Conservation (phyloP, 148 eudicot genomes). For the Polygonum aviculare region DNA sequence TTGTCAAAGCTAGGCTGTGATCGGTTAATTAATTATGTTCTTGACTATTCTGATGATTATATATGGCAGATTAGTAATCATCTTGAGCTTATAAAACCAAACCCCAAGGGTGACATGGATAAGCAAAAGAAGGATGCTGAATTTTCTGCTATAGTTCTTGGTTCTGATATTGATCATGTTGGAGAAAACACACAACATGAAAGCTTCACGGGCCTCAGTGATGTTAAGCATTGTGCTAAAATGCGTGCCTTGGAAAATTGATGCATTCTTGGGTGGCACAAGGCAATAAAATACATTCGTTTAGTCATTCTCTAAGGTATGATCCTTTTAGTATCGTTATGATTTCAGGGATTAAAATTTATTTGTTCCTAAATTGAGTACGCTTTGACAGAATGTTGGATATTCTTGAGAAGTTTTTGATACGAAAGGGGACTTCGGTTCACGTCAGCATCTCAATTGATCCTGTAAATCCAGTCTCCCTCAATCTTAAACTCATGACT, state of each 20-base stretch:
- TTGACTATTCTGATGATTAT: conserved; percentile 10
- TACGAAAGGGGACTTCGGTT: conserved; percentile 87
- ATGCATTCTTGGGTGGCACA: conserved; percentile 71
- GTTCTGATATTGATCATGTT: conserved; percentile 65
- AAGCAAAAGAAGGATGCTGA: conserved; percentile 83
- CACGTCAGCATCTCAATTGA: conserved; percentile 89
- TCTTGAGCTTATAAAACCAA: conserved; percentile 84
- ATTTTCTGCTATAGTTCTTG: conserved; percentile 74
- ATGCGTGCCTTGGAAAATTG: conserved; percentile 80
- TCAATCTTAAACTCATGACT: not conserved
- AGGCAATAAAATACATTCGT: conserved; percentile 85
- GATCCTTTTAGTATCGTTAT: conserved; percentile 7
- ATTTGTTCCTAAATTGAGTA: not conserved
- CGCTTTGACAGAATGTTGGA: conserved; percentile 69
- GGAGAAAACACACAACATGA: conserved; percentile 19
- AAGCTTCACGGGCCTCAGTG: conserved; percentile 86
- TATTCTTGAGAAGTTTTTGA: conserved; percentile 79
- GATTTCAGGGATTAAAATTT: not conserved
- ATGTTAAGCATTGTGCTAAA: conserved; percentile 85
- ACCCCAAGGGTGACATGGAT: conserved; percentile 70
- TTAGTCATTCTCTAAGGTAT: conserved; percentile 92
- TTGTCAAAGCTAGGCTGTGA: not conserved
- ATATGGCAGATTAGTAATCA: too few relatives aligned
- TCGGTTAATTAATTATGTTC: not conserved
- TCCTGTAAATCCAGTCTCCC: conserved; percentile 32